Percentiles rank a stretch among this genome's conserved stretches.
These are phyloP conservation scores for Aspergillus versicolor DNA, from an alignment of 2,329 filamentous ascomycete species.

Conservation along the genomic window DNA sequence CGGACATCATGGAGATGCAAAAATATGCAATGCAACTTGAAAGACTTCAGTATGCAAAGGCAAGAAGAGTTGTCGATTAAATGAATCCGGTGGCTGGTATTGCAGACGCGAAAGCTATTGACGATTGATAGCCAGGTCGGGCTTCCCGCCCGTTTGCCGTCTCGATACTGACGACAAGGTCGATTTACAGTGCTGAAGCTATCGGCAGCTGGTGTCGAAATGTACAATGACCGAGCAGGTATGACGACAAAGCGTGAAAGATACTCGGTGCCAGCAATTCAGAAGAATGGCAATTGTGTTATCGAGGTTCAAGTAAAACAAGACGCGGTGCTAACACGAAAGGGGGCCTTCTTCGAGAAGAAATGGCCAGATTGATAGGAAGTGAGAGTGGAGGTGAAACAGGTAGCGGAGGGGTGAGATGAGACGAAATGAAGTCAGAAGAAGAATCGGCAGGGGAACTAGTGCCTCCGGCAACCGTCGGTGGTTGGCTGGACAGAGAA, in stretches of 20 bases:
- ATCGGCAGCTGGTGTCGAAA: background rate
- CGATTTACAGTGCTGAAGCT: slow-evolving; percentile 2
- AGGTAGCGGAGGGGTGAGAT: background rate
- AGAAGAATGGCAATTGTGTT: background rate
- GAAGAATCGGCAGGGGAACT: background rate
- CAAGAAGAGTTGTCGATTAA: background rate
- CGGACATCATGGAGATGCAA: slow-evolving; percentile 29
- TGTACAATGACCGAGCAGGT: background rate
- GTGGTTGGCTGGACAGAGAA: slow-evolving; percentile 8
- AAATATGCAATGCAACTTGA: background rate
- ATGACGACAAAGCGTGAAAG: background rate
- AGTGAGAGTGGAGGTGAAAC: background rate
- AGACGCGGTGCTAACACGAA: background rate
- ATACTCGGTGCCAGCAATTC: background rate
- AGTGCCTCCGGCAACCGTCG: slow-evolving; percentile 1
- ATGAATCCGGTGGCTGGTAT: background rate
- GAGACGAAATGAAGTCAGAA: slow-evolving; percentile 6
- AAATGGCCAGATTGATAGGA: background rate
- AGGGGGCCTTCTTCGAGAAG: background rate
- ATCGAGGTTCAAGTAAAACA: background rate
- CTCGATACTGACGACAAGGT: slow-evolving; percentile 13
- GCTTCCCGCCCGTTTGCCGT: slow-evolving; percentile 36
- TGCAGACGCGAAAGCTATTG: background rate
- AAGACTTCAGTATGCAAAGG: background rate
- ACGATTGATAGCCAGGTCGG: slow-evolving; percentile 19